Base-by-base conservation (phyloP, 495 filamentous ascomycete species). In the Pyrenula massariospora region DNA sequence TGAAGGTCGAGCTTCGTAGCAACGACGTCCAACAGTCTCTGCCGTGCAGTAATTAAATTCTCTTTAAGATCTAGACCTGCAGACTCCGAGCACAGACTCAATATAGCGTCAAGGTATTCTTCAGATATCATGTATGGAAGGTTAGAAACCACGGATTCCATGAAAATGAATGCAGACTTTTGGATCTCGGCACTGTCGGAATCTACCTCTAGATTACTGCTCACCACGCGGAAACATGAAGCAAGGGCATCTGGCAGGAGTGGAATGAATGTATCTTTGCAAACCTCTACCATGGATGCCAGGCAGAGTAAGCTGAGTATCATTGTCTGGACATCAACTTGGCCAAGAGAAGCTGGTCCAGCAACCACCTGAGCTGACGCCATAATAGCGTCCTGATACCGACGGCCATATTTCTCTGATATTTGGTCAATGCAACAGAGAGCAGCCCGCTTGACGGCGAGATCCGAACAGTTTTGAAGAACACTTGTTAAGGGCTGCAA, bases 361-460 rank as follows among this genome's bases (percentile, higher is more conserved):
- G 86, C 82, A 63, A 97, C 84, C 5, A 85, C 83, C 53, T 81
- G 73, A 11, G 89, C 88, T 22, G 89, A 83, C 24, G 66, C 55
- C 22, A 77, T 69, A 22, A 86, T 75, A 54, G 84, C 84, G 57
- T 82, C 81, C 1, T 82, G 73, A 62, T 92, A 87, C 63, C 86
- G 89, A 69, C 91, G 92, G 55, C 93, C 93, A 65, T 94, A 96
- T 65, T 88, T 88, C 69, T 94, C 89, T 10, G 87, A 80, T 54
- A 97, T 91, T 62, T 85, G 84, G 70, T 96, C 89, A 52, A 96
- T 86, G 63, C 93, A 97, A 47, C 80, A 78, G 48, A 97, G 77
- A 3, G 91, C 87, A 24, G 84, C 85, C 60, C 85, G 85, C 68
- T 89, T 92, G 63, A 93, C 81, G 36, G 81, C 74, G 48, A 82